Conservation (phyloP, 2,329 filamentous ascomycete species). For the Calonectria fujianensis region DNA sequence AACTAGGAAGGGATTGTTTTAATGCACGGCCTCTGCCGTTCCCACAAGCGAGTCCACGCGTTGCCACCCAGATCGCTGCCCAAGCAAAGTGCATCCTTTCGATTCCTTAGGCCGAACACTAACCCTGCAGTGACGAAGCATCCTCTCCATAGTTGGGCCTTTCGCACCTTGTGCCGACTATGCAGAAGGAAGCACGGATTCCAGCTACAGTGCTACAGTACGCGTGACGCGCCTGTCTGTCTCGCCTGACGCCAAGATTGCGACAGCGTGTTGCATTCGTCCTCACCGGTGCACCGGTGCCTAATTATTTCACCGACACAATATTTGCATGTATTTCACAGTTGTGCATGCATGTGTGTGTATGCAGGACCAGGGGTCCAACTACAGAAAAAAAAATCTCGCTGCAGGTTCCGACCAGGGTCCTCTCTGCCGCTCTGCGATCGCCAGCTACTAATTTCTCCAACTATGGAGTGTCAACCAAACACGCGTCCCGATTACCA, state of each 20-base stretch:
- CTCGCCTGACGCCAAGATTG: neutral
- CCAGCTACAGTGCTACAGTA: neutral
- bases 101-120: neutral
- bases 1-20: neutral
- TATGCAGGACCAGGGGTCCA: neutral
- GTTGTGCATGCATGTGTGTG: neutral
- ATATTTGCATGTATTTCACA: neutral
- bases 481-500: neutral
- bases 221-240: neutral
- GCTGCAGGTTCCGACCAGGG: neutral
- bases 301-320: neutral
- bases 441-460: neutral
- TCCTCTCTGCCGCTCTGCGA: neutral
- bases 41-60: neutral
- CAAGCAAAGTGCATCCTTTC: neutral
- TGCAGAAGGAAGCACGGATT: neutral
- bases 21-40: neutral
- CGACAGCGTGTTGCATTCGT: neutral
- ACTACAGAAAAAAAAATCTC: neutral
- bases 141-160: neutral
- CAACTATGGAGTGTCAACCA: neutral
- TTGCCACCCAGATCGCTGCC: neutral
- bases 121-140: neutral
- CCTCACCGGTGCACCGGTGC: neutral
- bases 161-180: neutral